phyloP scores from a whole-genome alignment of 345 rosid species.

The Lepidium africanum region DNA sequence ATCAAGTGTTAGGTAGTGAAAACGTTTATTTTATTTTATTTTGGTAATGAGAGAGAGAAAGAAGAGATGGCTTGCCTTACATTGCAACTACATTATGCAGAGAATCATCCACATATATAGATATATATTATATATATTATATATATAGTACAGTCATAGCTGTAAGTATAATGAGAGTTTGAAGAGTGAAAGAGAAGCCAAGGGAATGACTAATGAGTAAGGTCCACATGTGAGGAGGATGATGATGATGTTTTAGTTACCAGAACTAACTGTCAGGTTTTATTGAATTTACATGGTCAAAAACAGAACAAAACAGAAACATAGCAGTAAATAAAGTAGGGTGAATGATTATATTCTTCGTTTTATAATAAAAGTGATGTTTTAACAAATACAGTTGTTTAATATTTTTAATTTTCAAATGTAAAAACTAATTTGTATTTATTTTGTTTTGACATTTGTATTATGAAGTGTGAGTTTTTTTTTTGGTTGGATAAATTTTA shows the following conservation, averaged over 20 bases:
- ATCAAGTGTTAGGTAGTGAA: constrained; percentile 75
- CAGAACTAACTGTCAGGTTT: constrained; percentile 10
- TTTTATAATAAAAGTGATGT: too few species aligned
- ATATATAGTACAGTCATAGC: background rate
- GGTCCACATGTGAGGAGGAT: constrained; percentile 19
- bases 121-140: too few species aligned
- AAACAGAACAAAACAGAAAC: background rate
- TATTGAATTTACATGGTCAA: constrained; percentile 6
- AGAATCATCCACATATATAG: background rate
- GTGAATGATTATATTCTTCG: background rate
- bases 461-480: too few species aligned
- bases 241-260: constrained; percentile 19
- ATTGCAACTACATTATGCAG: constrained; percentile 4
- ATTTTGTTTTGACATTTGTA: too few species aligned
- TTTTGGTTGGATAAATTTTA: too few species aligned
- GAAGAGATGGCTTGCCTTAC: constrained; percentile 19
- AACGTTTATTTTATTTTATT: background rate
- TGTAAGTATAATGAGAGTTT: background rate
- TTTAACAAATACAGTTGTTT: too few species aligned
- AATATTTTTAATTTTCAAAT: too few species aligned
- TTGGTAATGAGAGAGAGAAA: background rate
- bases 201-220: background rate
- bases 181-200: constrained; percentile 6
- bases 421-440: too few species aligned
- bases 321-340: background rate